Evolutionary conservation across 495 filamentous ascomycete genomes (phyloP).

Genomic region (Penicillium alfredii): DNA sequence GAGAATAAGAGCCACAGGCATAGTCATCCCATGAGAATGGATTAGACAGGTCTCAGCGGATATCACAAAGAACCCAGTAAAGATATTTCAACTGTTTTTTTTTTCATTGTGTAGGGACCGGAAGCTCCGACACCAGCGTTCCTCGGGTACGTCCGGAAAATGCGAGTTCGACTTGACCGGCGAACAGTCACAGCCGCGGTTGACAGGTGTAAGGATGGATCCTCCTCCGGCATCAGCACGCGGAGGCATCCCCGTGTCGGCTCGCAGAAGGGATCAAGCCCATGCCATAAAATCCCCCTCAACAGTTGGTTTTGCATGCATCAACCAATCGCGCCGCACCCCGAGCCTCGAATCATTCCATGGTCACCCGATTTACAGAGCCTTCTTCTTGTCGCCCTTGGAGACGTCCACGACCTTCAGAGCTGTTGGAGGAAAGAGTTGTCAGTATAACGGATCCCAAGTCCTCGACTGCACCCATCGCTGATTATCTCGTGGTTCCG

Average conservation of each 20-base stretch:
- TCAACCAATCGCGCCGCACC: conserved; percentile 27
- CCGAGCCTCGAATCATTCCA: conserved; percentile 29
- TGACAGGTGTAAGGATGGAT: conserved; percentile 29
- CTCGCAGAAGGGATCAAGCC: conserved; percentile 31
- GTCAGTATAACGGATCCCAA: conserved; percentile 16
- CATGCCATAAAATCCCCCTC: conserved; percentile 20
- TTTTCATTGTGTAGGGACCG: conserved; percentile 32
- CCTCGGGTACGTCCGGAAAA: conserved; percentile 28
- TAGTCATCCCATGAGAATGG: conserved; percentile 9
- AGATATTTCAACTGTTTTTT: conserved; percentile 43
- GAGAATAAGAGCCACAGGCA: too few species aligned
- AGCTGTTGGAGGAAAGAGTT: conserved; percentile 39
- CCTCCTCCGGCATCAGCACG: conserved; percentile 5
- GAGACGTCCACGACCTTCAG: conserved; percentile 72
- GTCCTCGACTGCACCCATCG: neutral
- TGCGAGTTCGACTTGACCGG: conserved; percentile 35
- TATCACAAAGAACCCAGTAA: conserved; percentile 14
- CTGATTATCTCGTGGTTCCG: conserved; percentile 5
- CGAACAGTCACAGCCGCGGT: conserved; percentile 19
- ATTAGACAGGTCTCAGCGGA: conserved; percentile 7
- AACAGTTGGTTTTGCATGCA: conserved; percentile 32
- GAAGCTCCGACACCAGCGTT: conserved; percentile 33
- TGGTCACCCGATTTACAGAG: conserved; percentile 35
- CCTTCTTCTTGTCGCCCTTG: conserved; percentile 67
- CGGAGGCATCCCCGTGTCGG: conserved; percentile 29